Percentiles rank a stretch among this genome's conserved stretches.
Conservation (phyloP, 2,329 filamentous ascomycete genomes). For the Albophoma yamanashiensis region DNA sequence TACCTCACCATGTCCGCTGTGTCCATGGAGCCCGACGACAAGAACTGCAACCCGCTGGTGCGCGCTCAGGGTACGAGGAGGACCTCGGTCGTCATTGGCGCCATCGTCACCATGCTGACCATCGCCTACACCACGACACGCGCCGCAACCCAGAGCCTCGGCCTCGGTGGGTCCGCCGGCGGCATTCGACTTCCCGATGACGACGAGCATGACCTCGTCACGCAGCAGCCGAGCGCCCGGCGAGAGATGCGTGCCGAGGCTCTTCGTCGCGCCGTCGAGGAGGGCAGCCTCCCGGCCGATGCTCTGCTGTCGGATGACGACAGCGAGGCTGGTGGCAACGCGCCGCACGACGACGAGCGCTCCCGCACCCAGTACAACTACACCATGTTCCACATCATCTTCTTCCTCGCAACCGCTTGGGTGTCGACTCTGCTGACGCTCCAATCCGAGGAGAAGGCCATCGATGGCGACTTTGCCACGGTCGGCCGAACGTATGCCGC, state of each 20-base stretch:
- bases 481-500: constrained; percentile 95
- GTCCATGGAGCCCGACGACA: constrained; percentile 94
- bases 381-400: constrained; percentile 91
- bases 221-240: constrained; percentile 67
- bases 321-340: constrained; percentile 50
- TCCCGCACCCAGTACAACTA: constrained; percentile 92
- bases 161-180: constrained; percentile 46
- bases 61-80: constrained; percentile 78
- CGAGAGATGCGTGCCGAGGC: constrained; percentile 91
- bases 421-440: constrained; percentile 79
- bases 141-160: constrained; percentile 82
- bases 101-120: constrained; percentile 91
- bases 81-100: constrained; percentile 83
- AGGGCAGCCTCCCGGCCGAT: constrained; percentile 83
- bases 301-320: constrained; percentile 69
- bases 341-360: constrained; percentile 77
- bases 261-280: constrained; percentile 82
- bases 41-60: constrained; percentile 86
- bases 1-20: constrained; percentile 98
- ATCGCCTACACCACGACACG: constrained; percentile 96
- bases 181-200: constrained; percentile 52
- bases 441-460: constrained; percentile 56
- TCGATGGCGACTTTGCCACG: constrained; percentile 68
- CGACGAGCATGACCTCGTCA: constrained; percentile 82
- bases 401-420: constrained; percentile 93